Base-by-base conservation (phyloP, 2,329 filamentous ascomycete genomes). In the Samsoniella hepiali region DNA sequence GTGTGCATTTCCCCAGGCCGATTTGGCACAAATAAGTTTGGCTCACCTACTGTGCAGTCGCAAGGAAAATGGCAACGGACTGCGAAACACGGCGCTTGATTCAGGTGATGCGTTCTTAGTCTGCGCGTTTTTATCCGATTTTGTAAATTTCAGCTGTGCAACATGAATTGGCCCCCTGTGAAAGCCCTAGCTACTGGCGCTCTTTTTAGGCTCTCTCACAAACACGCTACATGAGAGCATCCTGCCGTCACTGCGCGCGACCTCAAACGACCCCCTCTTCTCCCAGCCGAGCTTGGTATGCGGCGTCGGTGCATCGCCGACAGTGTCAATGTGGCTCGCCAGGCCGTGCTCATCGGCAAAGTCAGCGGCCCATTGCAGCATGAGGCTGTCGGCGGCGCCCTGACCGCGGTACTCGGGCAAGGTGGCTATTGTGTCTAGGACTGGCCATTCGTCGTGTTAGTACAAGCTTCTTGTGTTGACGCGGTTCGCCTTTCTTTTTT, bases 281-380 rank as follows among this genome's bases (percentile, higher is more conserved):
- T 50, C 40, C 40, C 49, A 62, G n/a, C 51, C 59, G 11, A 36
- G n/a, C 17, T 32, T 56, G 8, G 4, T n/a, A 22, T 45, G 31
- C 3, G 44, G 6, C 34, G 34, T 42, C 31, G 22, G 9, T 2
- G 17, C 36, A 22, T 31, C 15, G 3, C 36, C 49, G 1, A 17
- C 31, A 2, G 44, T 47, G 13, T 63, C 61, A 17, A 44, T 5
- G 55, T 54, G 22, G 45, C 61, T 58, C 27, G 58, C 22, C 34
- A 58, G 22, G 38, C 38, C 5, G 7, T 40, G 38, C 38, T 40
- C 38, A 4, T 53, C 62, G 6, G 62, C 55, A 63, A 63, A 63
- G 1, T 53, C 40, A 29, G 38, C 22, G 1, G 40, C 56, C 62
- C 62, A 63, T 8, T 53, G 3, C 9, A 63, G 40, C 62, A 63